phyloP scores from a whole-genome alignment of 805 yeast species.

The Candida methanosorbosa region DNA sequence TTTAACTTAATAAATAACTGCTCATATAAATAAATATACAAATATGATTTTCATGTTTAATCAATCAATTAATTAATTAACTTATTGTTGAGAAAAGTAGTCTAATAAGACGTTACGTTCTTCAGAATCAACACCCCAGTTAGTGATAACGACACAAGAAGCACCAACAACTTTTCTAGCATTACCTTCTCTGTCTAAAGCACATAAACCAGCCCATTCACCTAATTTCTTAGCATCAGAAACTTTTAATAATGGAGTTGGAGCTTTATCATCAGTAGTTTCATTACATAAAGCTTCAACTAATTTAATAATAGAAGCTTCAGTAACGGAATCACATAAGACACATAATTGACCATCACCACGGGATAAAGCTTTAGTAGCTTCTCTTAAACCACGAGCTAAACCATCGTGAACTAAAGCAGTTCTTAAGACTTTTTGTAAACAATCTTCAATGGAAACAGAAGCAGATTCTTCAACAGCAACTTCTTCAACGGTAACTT shows the following conservation, averaged over 20 bases:
- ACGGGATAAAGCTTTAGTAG: slow-evolving; percentile 96
- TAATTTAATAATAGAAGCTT: slow-evolving; percentile 91
- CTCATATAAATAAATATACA: slow-evolving; percentile 1
- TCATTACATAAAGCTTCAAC: slow-evolving; percentile 99
- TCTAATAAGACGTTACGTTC: slow-evolving; percentile 95
- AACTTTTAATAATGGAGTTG: slow-evolving; percentile 97
- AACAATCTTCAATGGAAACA: slow-evolving; percentile 96
- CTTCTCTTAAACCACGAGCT: slow-evolving; percentile 99
- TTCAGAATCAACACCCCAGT: slow-evolving; percentile 99
- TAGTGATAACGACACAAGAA: slow-evolving; percentile 97
- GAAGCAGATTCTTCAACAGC: slow-evolving; percentile 81
- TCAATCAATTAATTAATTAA: slow-evolving; percentile 9
- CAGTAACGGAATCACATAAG: slow-evolving; percentile 97
- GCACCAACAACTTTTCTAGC: slow-evolving; percentile 99
- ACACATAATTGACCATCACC: slow-evolving; percentile 98
- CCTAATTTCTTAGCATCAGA: slow-evolving; percentile 99
- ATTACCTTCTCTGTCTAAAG: slow-evolving; percentile 99
- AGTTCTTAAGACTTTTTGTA: slow-evolving; percentile 96
- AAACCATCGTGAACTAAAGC: slow-evolving; percentile 98
- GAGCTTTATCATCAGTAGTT: slow-evolving; percentile 91
- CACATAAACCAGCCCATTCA: slow-evolving; percentile 99
- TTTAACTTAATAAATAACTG: too few species aligned
- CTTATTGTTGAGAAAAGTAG: slow-evolving; percentile 86
- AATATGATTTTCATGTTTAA: too few species aligned
- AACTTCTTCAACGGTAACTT: slow-evolving; percentile 61